phyloP scores from a whole-genome alignment of 2,329 filamentous ascomycete species.

The Ophiosphaerella herpotricha region DNA sequence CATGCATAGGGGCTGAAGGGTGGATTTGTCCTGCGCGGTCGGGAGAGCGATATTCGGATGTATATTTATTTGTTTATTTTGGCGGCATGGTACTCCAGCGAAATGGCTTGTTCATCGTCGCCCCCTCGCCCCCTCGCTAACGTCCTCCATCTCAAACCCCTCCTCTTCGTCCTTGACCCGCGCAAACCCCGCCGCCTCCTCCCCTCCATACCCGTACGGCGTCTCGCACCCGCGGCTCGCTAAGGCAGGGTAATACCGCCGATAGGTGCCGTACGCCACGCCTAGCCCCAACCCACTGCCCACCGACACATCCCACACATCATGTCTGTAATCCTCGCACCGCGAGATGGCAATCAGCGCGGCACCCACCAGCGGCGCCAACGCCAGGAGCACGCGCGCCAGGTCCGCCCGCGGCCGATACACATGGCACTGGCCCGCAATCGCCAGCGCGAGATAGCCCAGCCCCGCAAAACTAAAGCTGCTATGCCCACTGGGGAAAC shows the following conservation, averaged over 20 bases:
- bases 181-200: slow-evolving; percentile 35
- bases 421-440: slow-evolving; percentile 68
- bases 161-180: slow-evolving; percentile 55
- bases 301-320: slow-evolving; percentile 65
- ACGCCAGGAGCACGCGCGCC: slow-evolving; percentile 58
- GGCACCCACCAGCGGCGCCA: slow-evolving; percentile 62
- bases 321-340: slow-evolving; percentile 67
- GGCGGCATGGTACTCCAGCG: too few species aligned
- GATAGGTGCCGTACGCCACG: slow-evolving; percentile 63
- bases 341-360: slow-evolving; percentile 64
- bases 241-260: slow-evolving; percentile 63
- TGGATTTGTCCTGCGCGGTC: too few species aligned
- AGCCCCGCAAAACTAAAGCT: slow-evolving; percentile 80
- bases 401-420: slow-evolving; percentile 64
- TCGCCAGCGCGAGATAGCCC: slow-evolving; percentile 72
- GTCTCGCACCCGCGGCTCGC: slow-evolving; percentile 56
- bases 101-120: too few species aligned
- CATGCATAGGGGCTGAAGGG: slow-evolving; percentile 7
- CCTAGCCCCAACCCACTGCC: slow-evolving; percentile 60
- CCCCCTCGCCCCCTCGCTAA: slow-evolving; percentile 27
- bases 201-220: slow-evolving; percentile 52
- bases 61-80: too few species aligned
- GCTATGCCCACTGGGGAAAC: slow-evolving; percentile 80
- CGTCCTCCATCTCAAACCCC: slow-evolving; percentile 44
- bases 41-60: too few species aligned